Percentiles rank a stretch among this genome's conserved stretches.
phyloP scores from a whole-genome alignment of 495 filamentous ascomycete genomes.

The Chaetomidium leptoderma region DNA sequence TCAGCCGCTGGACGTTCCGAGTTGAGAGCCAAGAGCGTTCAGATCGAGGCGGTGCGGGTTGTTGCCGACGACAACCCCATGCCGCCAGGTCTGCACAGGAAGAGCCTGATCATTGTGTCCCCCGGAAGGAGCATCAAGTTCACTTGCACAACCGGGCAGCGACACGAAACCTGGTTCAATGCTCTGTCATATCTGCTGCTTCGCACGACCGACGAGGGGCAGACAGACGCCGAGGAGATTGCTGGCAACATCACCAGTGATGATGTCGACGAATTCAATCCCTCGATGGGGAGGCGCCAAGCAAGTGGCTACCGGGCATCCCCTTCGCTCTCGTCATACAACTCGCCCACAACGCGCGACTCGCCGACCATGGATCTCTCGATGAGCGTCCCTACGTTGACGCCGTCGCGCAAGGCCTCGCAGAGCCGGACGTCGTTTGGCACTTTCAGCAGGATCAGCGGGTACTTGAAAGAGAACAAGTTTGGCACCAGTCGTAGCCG shows the following conservation, averaged over 20 bases:
- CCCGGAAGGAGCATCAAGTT: conserved; percentile 86
- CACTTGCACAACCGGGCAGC: conserved; percentile 85
- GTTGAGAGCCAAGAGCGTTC: conserved; percentile 87
- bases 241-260: conserved; percentile 59
- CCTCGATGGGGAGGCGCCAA: conserved; percentile 52
- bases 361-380: conserved; percentile 46
- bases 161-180: conserved; percentile 99
- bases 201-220: conserved; percentile 58
- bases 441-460: conserved; percentile 43
- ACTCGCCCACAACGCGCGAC: conserved; percentile 62
- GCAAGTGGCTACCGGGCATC: conserved; percentile 44
- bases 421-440: conserved; percentile 32
- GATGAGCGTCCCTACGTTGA: conserved; percentile 44
- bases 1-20: conserved; percentile 69
- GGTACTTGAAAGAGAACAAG: conserved; percentile 45
- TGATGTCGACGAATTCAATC: conserved; percentile 89
- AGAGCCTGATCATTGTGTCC: conserved; percentile 85
- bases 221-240: conserved; percentile 55
- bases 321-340: conserved; percentile 77
- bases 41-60: conserved; percentile 87
- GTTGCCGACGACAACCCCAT: conserved; percentile 95
- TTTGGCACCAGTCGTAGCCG: conserved; percentile 47
- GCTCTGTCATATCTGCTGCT: conserved; percentile 89
- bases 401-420: conserved; percentile 36
- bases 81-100: conserved; percentile 88